Percentiles rank a stretch among this genome's conserved stretches.
phyloP scores from a whole-genome alignment of 2,329 filamentous ascomycete species.

The Cryphonectria radicalis region DNA sequence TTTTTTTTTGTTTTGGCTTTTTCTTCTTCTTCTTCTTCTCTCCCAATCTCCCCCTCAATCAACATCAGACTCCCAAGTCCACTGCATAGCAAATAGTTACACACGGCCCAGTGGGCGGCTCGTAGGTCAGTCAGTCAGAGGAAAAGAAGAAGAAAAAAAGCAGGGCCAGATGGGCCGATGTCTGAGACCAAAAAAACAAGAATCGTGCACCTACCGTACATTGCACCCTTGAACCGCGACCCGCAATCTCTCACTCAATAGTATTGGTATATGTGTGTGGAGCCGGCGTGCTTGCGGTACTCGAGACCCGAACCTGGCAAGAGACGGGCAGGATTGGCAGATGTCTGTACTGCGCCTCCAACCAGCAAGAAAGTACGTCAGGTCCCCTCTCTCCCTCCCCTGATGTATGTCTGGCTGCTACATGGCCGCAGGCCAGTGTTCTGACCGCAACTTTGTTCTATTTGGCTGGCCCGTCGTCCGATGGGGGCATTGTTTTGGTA shows the following conservation, averaged over 20 bases:
- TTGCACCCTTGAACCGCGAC: background rate
- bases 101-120: background rate
- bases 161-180: background rate
- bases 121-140: no score
- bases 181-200: background rate
- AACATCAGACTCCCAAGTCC: background rate
- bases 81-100: background rate
- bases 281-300: background rate
- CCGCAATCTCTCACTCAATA: constrained; percentile 9
- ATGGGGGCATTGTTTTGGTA: background rate
- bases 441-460: constrained; percentile 2
- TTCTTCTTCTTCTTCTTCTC: background rate
- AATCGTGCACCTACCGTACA: background rate
- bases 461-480: background rate
- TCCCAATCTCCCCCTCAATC: background rate
- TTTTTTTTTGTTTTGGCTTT: background rate
- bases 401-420: background rate
- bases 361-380: constrained; percentile 1
- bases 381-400: background rate
- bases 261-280: background rate
- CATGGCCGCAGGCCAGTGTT: no score
- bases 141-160: background rate
- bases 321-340: background rate
- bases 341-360: background rate
- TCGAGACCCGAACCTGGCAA: background rate